Base-by-base conservation (phyloP, 345 rosid species). In the Salix viminalis region DNA sequence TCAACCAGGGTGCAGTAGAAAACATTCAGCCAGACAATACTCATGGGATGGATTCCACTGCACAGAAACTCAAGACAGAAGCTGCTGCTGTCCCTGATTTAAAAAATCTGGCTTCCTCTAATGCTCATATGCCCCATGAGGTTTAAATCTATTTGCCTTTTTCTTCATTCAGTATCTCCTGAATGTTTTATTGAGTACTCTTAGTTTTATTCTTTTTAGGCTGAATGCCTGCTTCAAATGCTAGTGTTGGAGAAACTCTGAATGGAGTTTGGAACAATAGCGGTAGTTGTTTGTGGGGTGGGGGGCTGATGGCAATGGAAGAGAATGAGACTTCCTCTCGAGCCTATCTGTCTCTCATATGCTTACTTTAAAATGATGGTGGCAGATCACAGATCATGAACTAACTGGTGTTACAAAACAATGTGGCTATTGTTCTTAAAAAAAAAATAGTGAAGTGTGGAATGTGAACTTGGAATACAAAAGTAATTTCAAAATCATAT, bases 61-160 rank as follows among this genome's bases (percentile, higher is more conserved):
- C 81, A 23, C 69, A 72, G 30, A 86, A 84, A 32, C 39, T 44
- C 32, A 73, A 44, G 78, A 42, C 69, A 37, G 87, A 83, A 72
- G 72, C 79, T 73, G 75, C 79, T 71, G 78, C 78, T 66, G 71
- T 84, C 83, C 77, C 84, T 69, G 77, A 75, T 73, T 64, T 64
- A 28, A 82, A 82, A 76, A 82, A 18, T 67, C 73, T 84, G 30
- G 70, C 70, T 60, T 72, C 74, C 72, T 79, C 80, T 67, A 68
- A 74, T 81, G 69, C 75, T 76, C 71, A 77, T 65, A 82, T 62
- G 50, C 56, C 60, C 58, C 48, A 58, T 32, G 77, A 85, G 91
- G 94, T 90, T 46, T 30, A 44, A 65, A 50, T 18, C 48, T 36
- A 3, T 42, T 21, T 68, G 26, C 32, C 36, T 39, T 65, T 65